Evolutionary conservation across 768 basidiomycete species (phyloP).

Genomic region (Amanita molliuscula): DNA sequence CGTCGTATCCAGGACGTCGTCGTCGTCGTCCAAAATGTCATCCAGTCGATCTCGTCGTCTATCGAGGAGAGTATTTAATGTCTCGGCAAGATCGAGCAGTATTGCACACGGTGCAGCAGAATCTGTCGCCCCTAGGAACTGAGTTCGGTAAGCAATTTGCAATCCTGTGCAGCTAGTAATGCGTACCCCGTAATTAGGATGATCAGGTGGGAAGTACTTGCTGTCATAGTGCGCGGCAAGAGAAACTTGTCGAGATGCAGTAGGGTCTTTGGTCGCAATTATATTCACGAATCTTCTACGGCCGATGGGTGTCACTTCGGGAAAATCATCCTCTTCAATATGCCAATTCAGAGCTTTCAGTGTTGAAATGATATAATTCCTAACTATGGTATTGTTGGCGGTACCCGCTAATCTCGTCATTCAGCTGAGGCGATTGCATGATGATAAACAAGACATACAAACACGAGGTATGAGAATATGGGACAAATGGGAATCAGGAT

Average conservation of each 20-base stretch:
- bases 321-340: constrained; percentile 78
- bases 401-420: constrained; percentile 42
- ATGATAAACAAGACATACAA: constrained; percentile 32
- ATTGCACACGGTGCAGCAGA: constrained; percentile 94
- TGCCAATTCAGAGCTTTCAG: constrained; percentile 77
- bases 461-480: constrained; percentile 80
- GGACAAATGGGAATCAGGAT: constrained; percentile 66
- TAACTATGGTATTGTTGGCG: constrained; percentile 71
- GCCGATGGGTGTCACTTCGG: constrained; percentile 73
- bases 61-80: constrained; percentile 64
- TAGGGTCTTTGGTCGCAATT: constrained; percentile 91
- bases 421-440: constrained; percentile 3
- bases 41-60: constrained; percentile 44
- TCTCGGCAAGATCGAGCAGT: constrained; percentile 85
- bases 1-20: constrained; percentile 74
- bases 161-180: not conserved
- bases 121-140: constrained; percentile 98
- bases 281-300: constrained; percentile 76
- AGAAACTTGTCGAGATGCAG: constrained; percentile 68
- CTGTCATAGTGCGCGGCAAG: constrained; percentile 93
- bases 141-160: constrained; percentile 8
- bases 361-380: constrained; percentile 68
- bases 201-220: constrained; percentile 70
- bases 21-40: constrained; percentile 52
- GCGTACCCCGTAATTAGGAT: constrained; percentile 59